Base-by-base conservation (phyloP, 2,329 filamentous ascomycete species). In the Magnaporthales sp. region DNA sequence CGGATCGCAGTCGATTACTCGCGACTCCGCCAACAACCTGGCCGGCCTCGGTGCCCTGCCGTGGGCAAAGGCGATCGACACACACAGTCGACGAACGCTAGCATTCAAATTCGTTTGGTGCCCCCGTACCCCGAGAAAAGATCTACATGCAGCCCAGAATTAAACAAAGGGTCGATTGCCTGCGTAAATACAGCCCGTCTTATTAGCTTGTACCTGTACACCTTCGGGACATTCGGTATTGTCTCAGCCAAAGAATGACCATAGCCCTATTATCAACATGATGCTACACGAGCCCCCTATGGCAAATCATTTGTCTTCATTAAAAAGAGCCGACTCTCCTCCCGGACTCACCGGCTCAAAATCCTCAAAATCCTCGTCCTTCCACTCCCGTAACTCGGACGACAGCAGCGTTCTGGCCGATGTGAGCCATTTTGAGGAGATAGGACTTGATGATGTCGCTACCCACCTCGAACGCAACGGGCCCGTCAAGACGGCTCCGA, bases 311-410 rank as follows among this genome's bases (percentile, higher is more conserved):
- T 67, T 80, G 26, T 26, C 51, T 27, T 51, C 63, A 77, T 70
- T 76, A 67, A 73, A 76, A 61, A 76, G 74, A 66, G 88, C 89
- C 62, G 86, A 84, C 76, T 92, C 90, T 70, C 90, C 90, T 67
- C 90, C 90, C 68, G 91, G 92, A 73, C 87, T 96, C 79, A 92
- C 90, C 63, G 79, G 81, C 71, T 96, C 92, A 68, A 96, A 94
- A 77, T 95, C 92, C 69, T 96, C 92, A 70, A 96, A 95, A 78
- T 93, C 92, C 30, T 96, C 92, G 5, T 96, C 92, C 64, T 91
- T 94, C 73, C 90, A 89, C 72, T 96, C 93, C 51, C 89, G 90
- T 67, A 88, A 86, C 69, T 90, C 89, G 73, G 90, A 92, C 73
- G 91, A 91, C 71, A 87, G 89, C 73, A 86, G 84, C 71, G 84